These are phyloP conservation scores for Phascolomyces articulosus DNA, from an alignment of 371 early-diverging fungal species.

Conservation along the genomic window DNA sequence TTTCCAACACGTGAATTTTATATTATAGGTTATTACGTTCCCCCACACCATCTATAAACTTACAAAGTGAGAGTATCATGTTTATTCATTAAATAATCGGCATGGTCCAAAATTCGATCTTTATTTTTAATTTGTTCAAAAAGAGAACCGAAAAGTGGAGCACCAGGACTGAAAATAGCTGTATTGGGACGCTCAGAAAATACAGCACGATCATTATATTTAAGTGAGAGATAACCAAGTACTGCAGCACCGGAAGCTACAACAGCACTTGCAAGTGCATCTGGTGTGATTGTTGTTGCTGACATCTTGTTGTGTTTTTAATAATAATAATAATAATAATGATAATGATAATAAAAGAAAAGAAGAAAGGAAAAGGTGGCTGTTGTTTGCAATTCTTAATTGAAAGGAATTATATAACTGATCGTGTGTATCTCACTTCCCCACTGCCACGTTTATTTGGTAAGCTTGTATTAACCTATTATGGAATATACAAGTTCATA, in stretches of 20 bases:
- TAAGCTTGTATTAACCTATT: too few species aligned
- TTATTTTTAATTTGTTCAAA: constrained; percentile 22
- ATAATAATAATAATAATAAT: too few species aligned
- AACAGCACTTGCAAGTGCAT: background rate
- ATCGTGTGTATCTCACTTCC: too few species aligned
- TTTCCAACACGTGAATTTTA: constrained; percentile 7
- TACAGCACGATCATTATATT: constrained; percentile 32
- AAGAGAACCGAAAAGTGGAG: constrained; percentile 31
- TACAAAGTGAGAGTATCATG: constrained; percentile 27
- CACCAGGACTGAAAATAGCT: constrained; percentile 22
- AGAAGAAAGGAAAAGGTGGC: too few species aligned
- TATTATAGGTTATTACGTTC: background rate
- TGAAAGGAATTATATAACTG: too few species aligned
- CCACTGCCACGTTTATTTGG: too few species aligned
- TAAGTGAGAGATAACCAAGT: constrained; percentile 22
- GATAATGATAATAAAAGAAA: too few species aligned
- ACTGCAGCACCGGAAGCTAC: constrained; percentile 27
- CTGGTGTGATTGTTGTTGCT: background rate
- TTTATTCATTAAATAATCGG: constrained; percentile 19
- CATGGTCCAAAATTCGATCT: constrained; percentile 26
- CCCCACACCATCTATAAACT: constrained; percentile 9
- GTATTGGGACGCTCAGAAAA: constrained; percentile 26
- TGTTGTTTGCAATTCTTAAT: too few species aligned
- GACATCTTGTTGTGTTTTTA: background rate
- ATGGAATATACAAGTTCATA: too few species aligned